Evolutionary conservation across 106 monocot species (phyloP).

Genomic region (Phalaenopsis equestris): DNA sequence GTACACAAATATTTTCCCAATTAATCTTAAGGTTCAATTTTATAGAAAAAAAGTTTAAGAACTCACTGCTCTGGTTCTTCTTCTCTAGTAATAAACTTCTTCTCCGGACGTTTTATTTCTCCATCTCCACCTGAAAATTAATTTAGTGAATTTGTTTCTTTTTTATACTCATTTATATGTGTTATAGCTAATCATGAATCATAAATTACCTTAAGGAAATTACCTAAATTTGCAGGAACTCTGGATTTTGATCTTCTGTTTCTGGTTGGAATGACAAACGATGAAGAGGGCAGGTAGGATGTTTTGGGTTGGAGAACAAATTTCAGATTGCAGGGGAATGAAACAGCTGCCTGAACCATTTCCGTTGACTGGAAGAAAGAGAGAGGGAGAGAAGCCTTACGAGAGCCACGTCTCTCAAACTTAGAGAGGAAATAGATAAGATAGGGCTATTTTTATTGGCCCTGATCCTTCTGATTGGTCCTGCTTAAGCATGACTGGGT

Average conservation of each 20-base stretch:
- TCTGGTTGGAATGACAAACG: not conserved
- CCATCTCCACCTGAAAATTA: slow-evolving; percentile 44
- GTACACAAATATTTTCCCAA: no score
- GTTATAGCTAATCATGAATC: not conserved
- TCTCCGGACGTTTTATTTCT: slow-evolving; percentile 45
- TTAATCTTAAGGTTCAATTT: no score
- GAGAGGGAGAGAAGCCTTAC: not conserved
- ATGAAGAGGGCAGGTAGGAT: not conserved
- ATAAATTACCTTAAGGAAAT: not conserved
- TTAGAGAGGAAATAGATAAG: not conserved
- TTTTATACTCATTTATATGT: not conserved
- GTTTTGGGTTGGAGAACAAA: slow-evolving; percentile 14
- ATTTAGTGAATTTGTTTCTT: not conserved
- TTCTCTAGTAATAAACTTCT: slow-evolving; percentile 97
- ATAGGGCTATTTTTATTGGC: not conserved
- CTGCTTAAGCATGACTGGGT: not conserved
- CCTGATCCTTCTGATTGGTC: not conserved
- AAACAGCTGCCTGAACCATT: slow-evolving; percentile 40
- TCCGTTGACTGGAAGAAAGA: not conserved
- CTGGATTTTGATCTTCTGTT: slow-evolving; percentile 17
- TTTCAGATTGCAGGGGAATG: slow-evolving; percentile 11
- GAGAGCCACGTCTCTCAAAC: not conserved
- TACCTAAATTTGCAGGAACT: slow-evolving; percentile 48
- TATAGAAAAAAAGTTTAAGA: not conserved
- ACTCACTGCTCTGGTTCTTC: slow-evolving; percentile 82